A percentile compares a stretch with the other conserved stretches of the same genome.
phyloP scores from a whole-genome alignment of 306 rosid genomes.

The Delonix regia region DNA sequence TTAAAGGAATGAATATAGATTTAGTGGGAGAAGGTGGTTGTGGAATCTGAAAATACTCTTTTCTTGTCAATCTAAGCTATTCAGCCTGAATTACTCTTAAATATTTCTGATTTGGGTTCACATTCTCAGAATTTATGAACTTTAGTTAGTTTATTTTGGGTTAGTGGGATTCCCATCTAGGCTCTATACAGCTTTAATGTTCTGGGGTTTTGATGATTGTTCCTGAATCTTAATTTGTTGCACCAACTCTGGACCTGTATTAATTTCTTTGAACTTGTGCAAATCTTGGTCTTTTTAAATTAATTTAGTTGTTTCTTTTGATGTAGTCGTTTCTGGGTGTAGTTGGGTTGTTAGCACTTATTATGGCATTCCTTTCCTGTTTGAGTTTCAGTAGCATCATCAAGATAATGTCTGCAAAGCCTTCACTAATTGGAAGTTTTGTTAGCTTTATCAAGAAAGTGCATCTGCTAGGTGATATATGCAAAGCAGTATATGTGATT shows the following conservation, averaged over 20 bases:
- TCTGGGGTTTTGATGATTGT: neutral
- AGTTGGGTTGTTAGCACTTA: conserved; percentile 16
- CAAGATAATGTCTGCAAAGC: conserved; percentile 26
- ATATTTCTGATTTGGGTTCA: neutral
- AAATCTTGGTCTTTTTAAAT: conserved; percentile 17
- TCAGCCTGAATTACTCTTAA: conserved; percentile 16
- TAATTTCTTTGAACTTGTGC: conserved; percentile 29
- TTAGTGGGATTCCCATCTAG: neutral
- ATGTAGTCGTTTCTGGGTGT: conserved; percentile 1
- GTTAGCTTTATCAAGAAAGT: conserved; percentile 3
- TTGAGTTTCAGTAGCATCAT: conserved; percentile 18
- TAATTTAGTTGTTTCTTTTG: neutral
- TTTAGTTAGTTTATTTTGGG: neutral
- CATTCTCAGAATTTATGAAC: neutral
- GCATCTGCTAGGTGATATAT: conserved; percentile 31
- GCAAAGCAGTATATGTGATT: conserved; percentile 33
- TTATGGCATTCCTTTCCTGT: conserved; percentile 20
- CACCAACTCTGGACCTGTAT: neutral
- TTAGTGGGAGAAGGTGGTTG: neutral
- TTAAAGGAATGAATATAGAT: neutral
- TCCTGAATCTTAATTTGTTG: conserved; percentile 2
- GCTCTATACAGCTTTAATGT: neutral
- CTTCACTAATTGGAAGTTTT: neutral
- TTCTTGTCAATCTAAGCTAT: conserved; percentile 22
- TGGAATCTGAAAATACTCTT: neutral